Evolutionary conservation across 345 rosid species (phyloP).

Genomic region (Crucihimalaya himalaica): DNA sequence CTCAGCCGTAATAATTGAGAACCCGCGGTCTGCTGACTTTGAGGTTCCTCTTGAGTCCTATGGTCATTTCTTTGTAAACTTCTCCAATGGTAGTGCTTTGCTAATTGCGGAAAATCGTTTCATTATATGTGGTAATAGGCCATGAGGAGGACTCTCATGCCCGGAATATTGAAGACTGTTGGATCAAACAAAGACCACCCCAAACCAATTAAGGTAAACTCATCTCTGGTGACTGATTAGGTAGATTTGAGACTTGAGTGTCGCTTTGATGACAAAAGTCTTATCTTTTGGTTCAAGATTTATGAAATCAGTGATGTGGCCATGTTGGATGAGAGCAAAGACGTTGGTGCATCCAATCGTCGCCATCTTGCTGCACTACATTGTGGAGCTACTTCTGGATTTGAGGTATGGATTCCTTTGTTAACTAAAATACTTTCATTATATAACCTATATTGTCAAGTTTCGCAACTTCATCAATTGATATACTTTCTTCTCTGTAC

Average conservation of each 20-base stretch:
- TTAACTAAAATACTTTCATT: neutral
- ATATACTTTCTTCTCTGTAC: neutral
- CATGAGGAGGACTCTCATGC: constrained; percentile 84
- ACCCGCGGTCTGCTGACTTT: constrained; percentile 90
- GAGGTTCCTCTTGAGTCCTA: constrained; percentile 57
- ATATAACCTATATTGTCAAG: neutral
- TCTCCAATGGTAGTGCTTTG: neutral
- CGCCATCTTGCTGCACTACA: constrained; percentile 75
- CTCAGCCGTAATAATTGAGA: constrained; percentile 65
- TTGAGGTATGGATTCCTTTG: constrained; percentile 63
- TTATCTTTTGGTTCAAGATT: constrained; percentile 49
- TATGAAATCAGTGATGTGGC: constrained; percentile 81
- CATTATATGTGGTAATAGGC: constrained; percentile 43
- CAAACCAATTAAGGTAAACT: constrained; percentile 83
- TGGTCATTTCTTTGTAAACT: neutral
- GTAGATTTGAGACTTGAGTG: neutral
- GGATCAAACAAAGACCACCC: constrained; percentile 92
- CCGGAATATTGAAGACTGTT: constrained; percentile 79
- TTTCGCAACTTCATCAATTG: neutral
- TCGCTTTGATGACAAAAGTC: neutral
- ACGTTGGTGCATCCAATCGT: constrained; percentile 78
- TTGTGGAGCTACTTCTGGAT: constrained; percentile 93
- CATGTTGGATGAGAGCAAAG: constrained; percentile 63
- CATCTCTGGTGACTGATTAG: neutral
- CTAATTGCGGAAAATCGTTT: constrained; percentile 10